Percentiles rank a stretch among this genome's conserved stretches.
phyloP scores from a whole-genome alignment of 73 alveolate species.

The Breviolum minutum region DNA sequence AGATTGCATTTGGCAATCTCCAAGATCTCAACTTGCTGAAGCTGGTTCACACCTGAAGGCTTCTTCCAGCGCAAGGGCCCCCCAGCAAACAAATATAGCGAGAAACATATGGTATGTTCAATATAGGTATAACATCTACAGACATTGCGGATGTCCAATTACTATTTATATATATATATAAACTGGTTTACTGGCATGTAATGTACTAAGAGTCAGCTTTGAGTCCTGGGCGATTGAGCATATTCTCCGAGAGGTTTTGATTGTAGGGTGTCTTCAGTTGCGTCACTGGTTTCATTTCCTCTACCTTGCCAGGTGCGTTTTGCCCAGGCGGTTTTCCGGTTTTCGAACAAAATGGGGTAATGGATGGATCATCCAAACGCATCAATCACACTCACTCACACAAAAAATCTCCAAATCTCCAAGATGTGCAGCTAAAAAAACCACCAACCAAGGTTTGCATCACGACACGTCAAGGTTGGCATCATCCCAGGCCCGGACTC shows the following conservation, averaged over 20 bases:
- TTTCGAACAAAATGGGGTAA: neutral
- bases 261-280: constrained; percentile 86
- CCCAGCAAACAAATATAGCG: too few relatives aligned
- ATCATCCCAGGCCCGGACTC: neutral
- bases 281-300: constrained; percentile 78
- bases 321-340: neutral
- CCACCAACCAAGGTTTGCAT: neutral
- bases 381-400: neutral
- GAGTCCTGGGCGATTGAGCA: constrained; percentile 41
- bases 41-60: constrained; percentile 46
- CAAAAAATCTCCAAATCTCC: neutral
- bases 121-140: too few relatives aligned
- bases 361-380: neutral
- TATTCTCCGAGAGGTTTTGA: constrained; percentile 72
- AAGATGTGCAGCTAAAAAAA: neutral
- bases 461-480: too few relatives aligned
- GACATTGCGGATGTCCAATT: too few relatives aligned
- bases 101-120: too few relatives aligned
- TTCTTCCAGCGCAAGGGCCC: too few relatives aligned
- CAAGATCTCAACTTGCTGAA: constrained; percentile 79
- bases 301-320: constrained; percentile 8
- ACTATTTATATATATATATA: too few relatives aligned
- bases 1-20: constrained; percentile 91
- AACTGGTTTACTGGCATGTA: too few relatives aligned
- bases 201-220: too few relatives aligned